Percentiles rank a stretch among this genome's conserved stretches.
Conservation (phyloP, 164 flowering plant genomes). For the Warburgia ugandensis region DNA sequence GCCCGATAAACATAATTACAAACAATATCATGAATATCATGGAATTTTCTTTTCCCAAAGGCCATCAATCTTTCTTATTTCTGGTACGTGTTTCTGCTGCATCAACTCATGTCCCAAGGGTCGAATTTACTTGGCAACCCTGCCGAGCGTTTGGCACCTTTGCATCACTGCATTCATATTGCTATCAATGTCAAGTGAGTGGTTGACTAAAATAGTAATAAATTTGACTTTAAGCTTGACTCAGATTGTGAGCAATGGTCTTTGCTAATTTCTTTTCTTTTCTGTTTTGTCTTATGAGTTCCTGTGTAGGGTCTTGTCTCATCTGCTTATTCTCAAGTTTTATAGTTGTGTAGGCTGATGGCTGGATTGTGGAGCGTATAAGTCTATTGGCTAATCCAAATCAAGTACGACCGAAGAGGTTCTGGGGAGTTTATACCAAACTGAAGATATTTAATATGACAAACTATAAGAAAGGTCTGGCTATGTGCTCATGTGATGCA, state of each 20-base stretch:
- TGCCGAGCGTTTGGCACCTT: too few species aligned
- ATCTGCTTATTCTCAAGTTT: slow-evolving; percentile 2
- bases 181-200: too few species aligned
- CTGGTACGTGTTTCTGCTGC: too few species aligned
- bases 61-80: too few species aligned
- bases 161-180: too few species aligned
- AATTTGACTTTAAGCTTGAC: too few species aligned
- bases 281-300: not conserved
- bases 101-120: too few species aligned
- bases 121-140: too few species aligned
- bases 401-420: slow-evolving; percentile 77
- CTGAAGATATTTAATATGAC: slow-evolving; percentile 94
- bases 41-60: not conserved
- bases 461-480: slow-evolving; percentile 70
- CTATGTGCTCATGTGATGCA: not conserved
- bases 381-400: slow-evolving; percentile 90
- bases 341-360: slow-evolving; percentile 67
- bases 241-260: too few species aligned
- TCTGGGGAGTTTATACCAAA: slow-evolving; percentile 99
- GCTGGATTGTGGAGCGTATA: slow-evolving; percentile 85
- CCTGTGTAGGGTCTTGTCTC: not conserved
- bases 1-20: not conserved
- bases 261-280: too few species aligned
- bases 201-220: too few species aligned
- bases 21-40: too few species aligned